Evolutionary conservation across 441 rosid genomes (phyloP).

Genomic region (Populus hybrid): DNA sequence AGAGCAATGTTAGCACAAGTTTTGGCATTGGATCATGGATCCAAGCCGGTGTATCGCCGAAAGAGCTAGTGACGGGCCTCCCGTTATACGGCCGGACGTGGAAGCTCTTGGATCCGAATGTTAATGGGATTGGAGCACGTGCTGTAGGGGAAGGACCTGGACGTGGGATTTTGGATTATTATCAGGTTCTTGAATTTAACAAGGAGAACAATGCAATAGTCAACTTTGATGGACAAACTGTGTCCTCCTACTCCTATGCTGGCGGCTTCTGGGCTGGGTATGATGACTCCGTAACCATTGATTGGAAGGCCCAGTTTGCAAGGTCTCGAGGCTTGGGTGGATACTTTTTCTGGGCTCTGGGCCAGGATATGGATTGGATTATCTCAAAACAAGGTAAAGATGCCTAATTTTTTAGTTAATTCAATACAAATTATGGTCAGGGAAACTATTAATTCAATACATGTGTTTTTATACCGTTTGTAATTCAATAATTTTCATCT

Average conservation of each 20-base stretch:
- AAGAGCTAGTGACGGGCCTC: slow-evolving; percentile 44
- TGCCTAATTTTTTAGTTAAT: no score
- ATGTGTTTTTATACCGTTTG: no score
- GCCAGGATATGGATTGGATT: slow-evolving; percentile 31
- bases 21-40: slow-evolving; percentile 45
- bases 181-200: slow-evolving; percentile 26
- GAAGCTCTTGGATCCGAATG: slow-evolving; percentile 33
- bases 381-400: slow-evolving; percentile 30
- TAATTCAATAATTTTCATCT: no score
- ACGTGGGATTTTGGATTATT: slow-evolving; percentile 18
- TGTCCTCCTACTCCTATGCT: slow-evolving; percentile 30
- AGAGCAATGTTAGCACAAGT: slow-evolving; percentile 31
- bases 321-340: slow-evolving; percentile 31
- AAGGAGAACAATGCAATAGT: slow-evolving; percentile 5
- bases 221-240: slow-evolving; percentile 16
- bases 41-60: slow-evolving; percentile 26
- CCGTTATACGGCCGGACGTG: slow-evolving; percentile 44
- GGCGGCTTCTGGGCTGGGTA: slow-evolving; percentile 41
- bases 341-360: slow-evolving; percentile 50
- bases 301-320: slow-evolving; percentile 29
- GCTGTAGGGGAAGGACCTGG: slow-evolving; percentile 34
- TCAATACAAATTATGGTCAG: no score
- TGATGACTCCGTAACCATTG: slow-evolving; percentile 30
- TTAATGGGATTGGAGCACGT: slow-evolving; percentile 32
- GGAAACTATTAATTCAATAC: no score